Conservation (phyloP, 495 filamentous ascomycete genomes). For the Elasticomyces elasticus region DNA sequence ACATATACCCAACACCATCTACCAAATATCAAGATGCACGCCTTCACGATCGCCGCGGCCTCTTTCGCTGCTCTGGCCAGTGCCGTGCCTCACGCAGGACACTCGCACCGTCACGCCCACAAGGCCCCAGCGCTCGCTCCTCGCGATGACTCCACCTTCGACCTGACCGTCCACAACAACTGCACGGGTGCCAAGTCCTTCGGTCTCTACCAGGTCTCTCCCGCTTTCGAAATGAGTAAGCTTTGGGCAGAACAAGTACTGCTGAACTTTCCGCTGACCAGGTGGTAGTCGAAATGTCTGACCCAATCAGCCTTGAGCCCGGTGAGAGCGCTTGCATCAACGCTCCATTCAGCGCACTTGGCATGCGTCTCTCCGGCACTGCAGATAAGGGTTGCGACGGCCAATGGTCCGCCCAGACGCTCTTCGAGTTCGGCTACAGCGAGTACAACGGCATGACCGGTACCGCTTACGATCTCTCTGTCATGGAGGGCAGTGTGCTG, state of each 20-base stretch:
- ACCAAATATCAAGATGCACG: conserved; percentile 6
- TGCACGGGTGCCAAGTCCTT: conserved; percentile 9
- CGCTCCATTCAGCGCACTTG: conserved; percentile 4
- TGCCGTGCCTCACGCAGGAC: conserved; percentile 6
- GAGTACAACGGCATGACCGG: background rate
- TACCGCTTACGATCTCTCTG: conserved; percentile 14
- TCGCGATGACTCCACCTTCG: conserved; percentile 11
- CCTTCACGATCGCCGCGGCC: conserved; percentile 4
- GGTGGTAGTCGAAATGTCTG: conserved; percentile 1
- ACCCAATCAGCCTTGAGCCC: background rate
- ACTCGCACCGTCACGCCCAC: background rate
- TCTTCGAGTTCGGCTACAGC: conserved; percentile 18
- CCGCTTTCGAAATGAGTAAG: conserved; percentile 13
- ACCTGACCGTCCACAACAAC: conserved; percentile 14
- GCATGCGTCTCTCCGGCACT: conserved; percentile 16
- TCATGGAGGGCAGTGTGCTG: conserved; percentile 8
- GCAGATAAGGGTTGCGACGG: conserved; percentile 6
- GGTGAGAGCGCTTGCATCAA: background rate
- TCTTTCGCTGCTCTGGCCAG: conserved; percentile 2
- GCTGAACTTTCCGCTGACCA: too few relatives aligned
- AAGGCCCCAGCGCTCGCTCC: background rate
- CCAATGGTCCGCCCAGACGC: conserved; percentile 13
- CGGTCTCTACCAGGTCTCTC: conserved; percentile 13
- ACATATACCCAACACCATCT: background rate
- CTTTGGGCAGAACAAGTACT: too few relatives aligned